phyloP scores from a whole-genome alignment of 495 filamentous ascomycete species.

The Neohortaea acidophila region DNA sequence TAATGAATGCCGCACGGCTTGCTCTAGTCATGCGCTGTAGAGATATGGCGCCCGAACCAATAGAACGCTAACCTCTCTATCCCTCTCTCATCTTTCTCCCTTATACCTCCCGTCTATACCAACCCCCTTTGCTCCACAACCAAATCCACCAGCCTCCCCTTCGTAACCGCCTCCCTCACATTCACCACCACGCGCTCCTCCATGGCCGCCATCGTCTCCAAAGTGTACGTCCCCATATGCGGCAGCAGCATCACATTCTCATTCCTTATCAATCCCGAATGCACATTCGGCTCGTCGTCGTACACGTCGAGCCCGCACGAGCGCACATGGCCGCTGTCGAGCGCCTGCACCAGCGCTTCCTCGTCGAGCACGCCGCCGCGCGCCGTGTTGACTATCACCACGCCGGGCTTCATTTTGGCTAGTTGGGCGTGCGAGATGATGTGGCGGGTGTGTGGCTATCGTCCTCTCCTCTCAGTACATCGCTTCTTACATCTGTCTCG shows the following conservation, averaged over 20 bases:
- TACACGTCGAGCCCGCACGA: conserved; percentile 54
- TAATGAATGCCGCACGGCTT: too few relatives aligned
- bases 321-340: conserved; percentile 45
- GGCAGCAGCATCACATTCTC: conserved; percentile 47
- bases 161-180: conserved; percentile 39
- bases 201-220: conserved; percentile 50
- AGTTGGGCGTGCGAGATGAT: conserved; percentile 50
- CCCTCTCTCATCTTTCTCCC: too few relatives aligned
- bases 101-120: too few relatives aligned
- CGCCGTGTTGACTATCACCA: conserved; percentile 59
- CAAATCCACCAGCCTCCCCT: conserved; percentile 41
- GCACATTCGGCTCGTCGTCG: conserved; percentile 51
- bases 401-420: conserved; percentile 51
- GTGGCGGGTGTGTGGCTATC: conserved; percentile 47
- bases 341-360: conserved; percentile 46
- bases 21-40: too few relatives aligned
- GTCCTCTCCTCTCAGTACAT: conserved; percentile 1
- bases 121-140: too few relatives aligned
- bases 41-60: too few relatives aligned
- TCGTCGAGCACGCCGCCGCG: conserved; percentile 59
- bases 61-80: too few relatives aligned
- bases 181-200: conserved; percentile 51
- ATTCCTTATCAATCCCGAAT: conserved; percentile 45
- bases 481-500: background rate
- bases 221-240: conserved; percentile 55